Base-by-base conservation (phyloP, 495 filamentous ascomycete genomes). In the Aspergillus coremiiformis region DNA sequence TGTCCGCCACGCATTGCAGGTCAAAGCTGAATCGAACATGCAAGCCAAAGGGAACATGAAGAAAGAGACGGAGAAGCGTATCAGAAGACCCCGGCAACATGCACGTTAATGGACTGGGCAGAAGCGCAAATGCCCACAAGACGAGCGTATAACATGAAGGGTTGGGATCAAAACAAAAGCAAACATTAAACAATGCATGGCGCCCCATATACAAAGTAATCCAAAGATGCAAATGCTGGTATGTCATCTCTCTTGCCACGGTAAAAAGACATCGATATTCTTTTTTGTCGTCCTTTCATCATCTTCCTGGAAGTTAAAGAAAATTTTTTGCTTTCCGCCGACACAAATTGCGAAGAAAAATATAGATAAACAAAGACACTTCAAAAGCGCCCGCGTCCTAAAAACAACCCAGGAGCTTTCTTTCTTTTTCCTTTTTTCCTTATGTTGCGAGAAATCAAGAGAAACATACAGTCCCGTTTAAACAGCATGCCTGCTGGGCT, bases 171-270 rank as follows among this genome's bases (percentile, higher is more conserved):
- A 41, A 44, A 49, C 45, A 53, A 44, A 51, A 45, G 44, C 50
- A 62, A 62, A 63, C 59, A 68, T 65, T 64, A 72, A 66, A 63
- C 56, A 51, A 72, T 69, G 66, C 66, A 61, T 62, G 59, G 62
- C 61, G 59, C 66, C 63, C 66, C 65, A 66, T 68, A 60, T 67
- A 69, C 63, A 69, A 67, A 72, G 58, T 62, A 53, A 62, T 60
- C 61, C 63, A 67, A 64, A 64, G 61, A 70, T 73, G 70, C 70
- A 73, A 68, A 66, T 73, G 68, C 68, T 68, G 54, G 64, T 63
- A 59, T 66, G 70, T 73, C 68, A 67, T 71, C 58, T 66, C 63
- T 70, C 65, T 65, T 64, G 61, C 63, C 62, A 54, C 60, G 20
- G 50, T 61, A 53, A 58, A 59, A 58, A 62, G 58, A 64, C 51